Evolutionary conservation across 2,329 filamentous ascomycete genomes (phyloP), one percentile per base, ranked within the genome.

Genomic region (Beauveria rudraprayagi): DNA sequence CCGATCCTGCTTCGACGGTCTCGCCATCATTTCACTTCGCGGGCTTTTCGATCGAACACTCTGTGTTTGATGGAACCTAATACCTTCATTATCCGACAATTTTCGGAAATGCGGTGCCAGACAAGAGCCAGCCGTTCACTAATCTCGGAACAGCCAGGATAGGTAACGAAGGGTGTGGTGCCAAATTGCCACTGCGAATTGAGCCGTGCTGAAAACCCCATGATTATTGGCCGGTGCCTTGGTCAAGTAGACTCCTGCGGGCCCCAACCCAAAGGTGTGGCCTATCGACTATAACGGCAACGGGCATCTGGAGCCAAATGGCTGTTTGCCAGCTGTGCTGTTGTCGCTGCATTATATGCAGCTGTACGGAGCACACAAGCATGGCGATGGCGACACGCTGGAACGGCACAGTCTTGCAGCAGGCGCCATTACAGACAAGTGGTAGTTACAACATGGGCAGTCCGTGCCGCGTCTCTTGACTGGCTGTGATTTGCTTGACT

Each of bases 221-320:
- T 43, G 56, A 59, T 51, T 24, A 59, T 52, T 59, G 56, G 56
- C 56, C 47, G 44, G 56, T 59, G 56, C 47, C 56, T 59, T 59
- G 56, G 47, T 41, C 56, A 59, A 34, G 55, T 22, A 57, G 44
- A 34, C 55, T 44, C n/a, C 37, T 59, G 46, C 46, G 47, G 56
- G 34, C 22, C 46, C 46, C 34, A 9, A 37, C 24, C 22, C 14
- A n/a, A 24, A 51, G 17, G 56, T 22, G 24, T 52, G 37, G 56
- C 46, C 54, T 17, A 26, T 34, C 22, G 24, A 52, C 47, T 19
- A n/a, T 24, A 44, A 44, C 56, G 34, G 22, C 24, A 44, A 44
- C 56, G 24, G 34, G 24, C 46, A 44, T 52, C 24, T 51, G 37
- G 46, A 28, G 41, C 37, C 24, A 44, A 30, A 59, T 22, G 47